Evolutionary conservation across 257 asterid species (phyloP).

Genomic region (Galeopsis tetrahit): DNA sequence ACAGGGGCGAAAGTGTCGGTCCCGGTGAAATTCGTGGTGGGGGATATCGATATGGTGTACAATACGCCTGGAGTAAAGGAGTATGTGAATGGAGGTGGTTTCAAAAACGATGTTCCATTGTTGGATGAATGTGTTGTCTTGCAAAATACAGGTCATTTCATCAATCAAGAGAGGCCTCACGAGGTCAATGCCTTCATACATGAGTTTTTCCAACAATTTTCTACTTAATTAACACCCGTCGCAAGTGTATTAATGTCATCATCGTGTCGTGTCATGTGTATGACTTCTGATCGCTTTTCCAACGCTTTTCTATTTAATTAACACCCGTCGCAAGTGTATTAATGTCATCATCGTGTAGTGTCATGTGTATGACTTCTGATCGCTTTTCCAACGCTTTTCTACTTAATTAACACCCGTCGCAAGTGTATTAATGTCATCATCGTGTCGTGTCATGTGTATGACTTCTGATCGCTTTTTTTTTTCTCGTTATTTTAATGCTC

Average conservation of each 20-base stretch:
- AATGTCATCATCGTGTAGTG: no score
- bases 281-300: slow-evolving; percentile 32
- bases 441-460: no score
- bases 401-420: neutral
- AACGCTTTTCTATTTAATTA: slow-evolving; percentile 38
- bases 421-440: no score
- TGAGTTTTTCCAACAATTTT: slow-evolving; percentile 56
- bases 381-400: slow-evolving; percentile 51
- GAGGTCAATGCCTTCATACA: slow-evolving; percentile 56
- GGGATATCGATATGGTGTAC: slow-evolving; percentile 76
- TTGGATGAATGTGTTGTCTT: slow-evolving; percentile 69
- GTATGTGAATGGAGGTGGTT: slow-evolving; percentile 80
- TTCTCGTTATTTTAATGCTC: no score
- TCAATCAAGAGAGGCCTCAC: slow-evolving; percentile 82
- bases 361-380: no score
- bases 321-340: neutral
- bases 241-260: no score
- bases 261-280: no score
- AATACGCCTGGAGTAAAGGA: slow-evolving; percentile 87
- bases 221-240: neutral
- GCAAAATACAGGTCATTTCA: slow-evolving; percentile 75
- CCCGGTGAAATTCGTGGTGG: slow-evolving; percentile 76
- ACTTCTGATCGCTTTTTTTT: no score
- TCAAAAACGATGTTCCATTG: slow-evolving; percentile 81
- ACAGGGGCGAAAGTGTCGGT: slow-evolving; percentile 68